Percentiles rank a stretch among this genome's conserved stretches.
Conservation (phyloP, 257 asterid genomes). For the Schizonepeta tenuifolia region DNA sequence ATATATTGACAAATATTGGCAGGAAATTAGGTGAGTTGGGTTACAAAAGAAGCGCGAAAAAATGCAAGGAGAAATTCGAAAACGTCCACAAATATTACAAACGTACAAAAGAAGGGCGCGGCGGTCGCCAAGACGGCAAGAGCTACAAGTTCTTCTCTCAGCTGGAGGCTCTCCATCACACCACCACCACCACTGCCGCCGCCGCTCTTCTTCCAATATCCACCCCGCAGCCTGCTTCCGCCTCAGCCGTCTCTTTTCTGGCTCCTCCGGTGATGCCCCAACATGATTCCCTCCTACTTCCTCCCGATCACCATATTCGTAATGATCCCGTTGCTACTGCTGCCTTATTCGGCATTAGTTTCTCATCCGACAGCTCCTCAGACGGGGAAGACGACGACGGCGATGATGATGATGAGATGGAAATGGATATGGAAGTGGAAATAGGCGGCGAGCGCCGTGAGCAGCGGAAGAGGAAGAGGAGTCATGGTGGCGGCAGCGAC, state of each 20-base stretch:
- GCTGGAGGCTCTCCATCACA: conserved; percentile 43
- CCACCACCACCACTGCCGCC: background rate
- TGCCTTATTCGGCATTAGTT: conserved; percentile 20
- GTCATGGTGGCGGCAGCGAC: background rate
- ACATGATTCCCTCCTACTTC: background rate
- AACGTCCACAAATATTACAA: conserved; percentile 48
- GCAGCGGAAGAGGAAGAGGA: conserved; percentile 40
- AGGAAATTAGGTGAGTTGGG: conserved; percentile 46
- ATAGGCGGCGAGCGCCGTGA: background rate
- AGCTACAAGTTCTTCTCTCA: conserved; percentile 48
- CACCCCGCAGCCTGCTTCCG: background rate
- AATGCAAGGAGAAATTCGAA: conserved; percentile 54
- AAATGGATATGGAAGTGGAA: conserved; percentile 27
- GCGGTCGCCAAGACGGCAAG: conserved; percentile 48
- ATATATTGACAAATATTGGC: no score
- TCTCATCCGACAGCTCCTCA: conserved; percentile 32
- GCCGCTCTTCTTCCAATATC: background rate
- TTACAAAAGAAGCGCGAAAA: conserved; percentile 45
- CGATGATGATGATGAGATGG: conserved; percentile 13
- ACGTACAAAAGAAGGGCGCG: conserved; percentile 48
- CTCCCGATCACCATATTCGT: background rate
- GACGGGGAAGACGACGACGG: conserved; percentile 25
- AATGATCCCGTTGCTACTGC: background rate
- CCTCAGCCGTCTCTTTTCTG: background rate
- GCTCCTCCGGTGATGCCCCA: background rate